These are phyloP conservation scores for Zygosaccharomyces rouxii DNA, from an alignment of 805 yeast genomes.

Conservation along the genomic window DNA sequence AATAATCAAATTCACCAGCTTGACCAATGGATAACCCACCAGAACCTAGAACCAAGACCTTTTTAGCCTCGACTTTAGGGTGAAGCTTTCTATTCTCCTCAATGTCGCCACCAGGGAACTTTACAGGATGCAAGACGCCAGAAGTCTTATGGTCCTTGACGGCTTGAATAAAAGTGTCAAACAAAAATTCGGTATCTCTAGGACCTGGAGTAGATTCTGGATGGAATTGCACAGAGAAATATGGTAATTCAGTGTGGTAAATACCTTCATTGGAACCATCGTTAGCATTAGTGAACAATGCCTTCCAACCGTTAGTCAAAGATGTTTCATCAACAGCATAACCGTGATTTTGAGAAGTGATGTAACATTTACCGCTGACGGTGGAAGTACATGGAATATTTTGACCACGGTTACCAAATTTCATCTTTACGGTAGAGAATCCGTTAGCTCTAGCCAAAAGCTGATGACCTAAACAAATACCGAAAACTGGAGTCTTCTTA, in stretches of 20 bases:
- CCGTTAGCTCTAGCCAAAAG: slow-evolving; percentile 92
- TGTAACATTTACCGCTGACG: slow-evolving; percentile 89
- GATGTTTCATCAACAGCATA: slow-evolving; percentile 88
- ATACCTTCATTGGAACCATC: slow-evolving; percentile 89
- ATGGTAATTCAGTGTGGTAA: slow-evolving; percentile 80
- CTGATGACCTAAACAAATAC: slow-evolving; percentile 98
- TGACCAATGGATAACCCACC: slow-evolving; percentile 99
- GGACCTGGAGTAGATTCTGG: slow-evolving; percentile 99
- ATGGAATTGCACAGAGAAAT: slow-evolving; percentile 97
- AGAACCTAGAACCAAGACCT: slow-evolving; percentile 91
- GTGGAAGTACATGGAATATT: slow-evolving; percentile 84
- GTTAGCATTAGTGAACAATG: slow-evolving; percentile 87
- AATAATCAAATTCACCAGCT: slow-evolving; percentile 98
- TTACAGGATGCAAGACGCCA: slow-evolving; percentile 57
- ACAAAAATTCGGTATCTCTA: slow-evolving; percentile 94
- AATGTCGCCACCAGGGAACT: slow-evolving; percentile 83
- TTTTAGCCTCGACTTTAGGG: slow-evolving; percentile 81
- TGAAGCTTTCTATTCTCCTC: slow-evolving; percentile 70
- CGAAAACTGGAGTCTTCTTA: slow-evolving; percentile 84
- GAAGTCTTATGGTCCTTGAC: slow-evolving; percentile 62
- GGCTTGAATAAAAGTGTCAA: slow-evolving; percentile 84
- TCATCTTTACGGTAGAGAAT: slow-evolving; percentile 86
- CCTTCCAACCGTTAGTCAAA: slow-evolving; percentile 71
- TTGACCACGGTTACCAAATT: slow-evolving; percentile 98
- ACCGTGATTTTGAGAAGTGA: slow-evolving; percentile 98